These are phyloP conservation scores for Botrytis tulipae DNA, from an alignment of 2,329 filamentous ascomycete species.

Conservation along the genomic window DNA sequence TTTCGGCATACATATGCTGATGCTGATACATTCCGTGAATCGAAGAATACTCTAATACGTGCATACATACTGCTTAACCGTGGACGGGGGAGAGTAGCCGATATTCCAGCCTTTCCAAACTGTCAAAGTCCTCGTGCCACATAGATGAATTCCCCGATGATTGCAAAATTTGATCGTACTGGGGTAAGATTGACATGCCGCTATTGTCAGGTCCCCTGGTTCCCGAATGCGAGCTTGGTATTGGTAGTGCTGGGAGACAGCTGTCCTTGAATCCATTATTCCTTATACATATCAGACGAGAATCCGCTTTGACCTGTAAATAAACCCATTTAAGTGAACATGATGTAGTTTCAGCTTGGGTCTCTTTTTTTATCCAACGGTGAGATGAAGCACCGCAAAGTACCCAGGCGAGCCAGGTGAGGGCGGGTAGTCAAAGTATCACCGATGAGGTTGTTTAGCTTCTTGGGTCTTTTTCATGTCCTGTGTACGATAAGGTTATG, in stretches of 20 bases:
- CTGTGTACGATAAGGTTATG: too few species aligned
- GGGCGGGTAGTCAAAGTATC: background rate
- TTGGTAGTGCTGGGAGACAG: background rate
- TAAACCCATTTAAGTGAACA: background rate
- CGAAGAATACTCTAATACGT: background rate
- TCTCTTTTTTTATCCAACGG: slow-evolving; percentile 6
- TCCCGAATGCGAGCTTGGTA: background rate
- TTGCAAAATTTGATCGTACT: background rate
- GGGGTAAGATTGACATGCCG: background rate
- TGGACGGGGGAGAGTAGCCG: background rate
- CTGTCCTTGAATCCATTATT: background rate
- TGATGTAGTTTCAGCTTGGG: slow-evolving; percentile 8
- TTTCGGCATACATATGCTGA: background rate
- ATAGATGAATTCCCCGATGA: background rate
- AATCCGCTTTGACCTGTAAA: background rate
- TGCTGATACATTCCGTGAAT: background rate
- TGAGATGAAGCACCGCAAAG: slow-evolving; percentile 11
- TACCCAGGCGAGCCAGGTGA: background rate
- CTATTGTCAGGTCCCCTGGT: background rate
- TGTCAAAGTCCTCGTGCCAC: background rate
- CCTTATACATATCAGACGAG: background rate
- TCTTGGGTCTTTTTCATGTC: background rate
- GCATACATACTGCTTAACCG: background rate
- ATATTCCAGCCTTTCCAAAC: background rate
- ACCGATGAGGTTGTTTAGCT: background rate